phyloP scores from a whole-genome alignment of 805 yeast genomes.

The Zygosaccharomyces rouxii region DNA sequence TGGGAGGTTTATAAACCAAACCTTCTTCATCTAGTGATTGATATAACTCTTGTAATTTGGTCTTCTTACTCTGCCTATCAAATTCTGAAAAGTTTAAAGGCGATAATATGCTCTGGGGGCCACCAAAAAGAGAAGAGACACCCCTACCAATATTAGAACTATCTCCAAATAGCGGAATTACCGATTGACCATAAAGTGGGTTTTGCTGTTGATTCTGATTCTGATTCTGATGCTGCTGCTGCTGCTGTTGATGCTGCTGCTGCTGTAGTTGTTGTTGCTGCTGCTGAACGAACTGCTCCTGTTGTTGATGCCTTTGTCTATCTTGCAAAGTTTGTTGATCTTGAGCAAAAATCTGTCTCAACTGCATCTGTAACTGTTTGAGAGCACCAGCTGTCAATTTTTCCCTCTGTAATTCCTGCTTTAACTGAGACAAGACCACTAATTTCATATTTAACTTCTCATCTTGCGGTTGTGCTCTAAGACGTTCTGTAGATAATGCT shows the following conservation, averaged over 20 bases:
- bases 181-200: constrained; percentile 6
- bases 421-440: constrained; percentile 36
- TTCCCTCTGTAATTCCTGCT: constrained; percentile 34
- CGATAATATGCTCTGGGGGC: constrained; percentile 10
- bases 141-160: constrained; percentile 8
- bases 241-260: constrained; percentile 19
- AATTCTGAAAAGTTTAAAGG: constrained; percentile 17
- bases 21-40: constrained; percentile 24
- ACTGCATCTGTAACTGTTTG: constrained; percentile 37
- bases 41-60: constrained; percentile 21
- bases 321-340: constrained; percentile 33
- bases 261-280: constrained; percentile 25
- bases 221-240: constrained; percentile 16
- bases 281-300: constrained; percentile 28
- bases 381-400: constrained; percentile 32
- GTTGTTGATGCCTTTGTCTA: constrained; percentile 26
- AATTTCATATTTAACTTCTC: constrained; percentile 32
- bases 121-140: constrained; percentile 24
- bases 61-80: constrained; percentile 18
- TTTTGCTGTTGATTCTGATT: constrained; percentile 14
- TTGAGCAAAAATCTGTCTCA: constrained; percentile 39
- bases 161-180: constrained; percentile 20
- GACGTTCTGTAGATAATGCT: constrained; percentile 33
- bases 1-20: constrained; percentile 24
- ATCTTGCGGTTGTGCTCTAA: constrained; percentile 33